Conservation (phyloP, 2,329 filamentous ascomycete genomes). For the Pestalotiopsis sp. region DNA sequence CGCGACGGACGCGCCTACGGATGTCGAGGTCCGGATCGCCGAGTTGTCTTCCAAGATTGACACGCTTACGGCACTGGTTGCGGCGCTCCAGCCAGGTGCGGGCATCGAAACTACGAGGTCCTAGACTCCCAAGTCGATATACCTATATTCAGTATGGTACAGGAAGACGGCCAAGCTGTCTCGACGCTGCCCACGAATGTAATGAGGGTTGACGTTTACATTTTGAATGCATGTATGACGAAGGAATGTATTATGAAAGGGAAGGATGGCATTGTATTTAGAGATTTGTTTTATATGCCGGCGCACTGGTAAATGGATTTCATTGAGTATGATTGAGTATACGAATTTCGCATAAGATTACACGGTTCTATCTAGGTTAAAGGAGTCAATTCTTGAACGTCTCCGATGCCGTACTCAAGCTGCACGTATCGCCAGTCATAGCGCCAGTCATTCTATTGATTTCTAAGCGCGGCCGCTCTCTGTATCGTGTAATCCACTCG, state of each 20-base stretch:
- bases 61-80: slow-evolving; percentile 54
- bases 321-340: neutral
- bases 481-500: too few species aligned
- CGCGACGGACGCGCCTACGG: slow-evolving; percentile 36
- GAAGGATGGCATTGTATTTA: neutral
- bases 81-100: slow-evolving; percentile 46
- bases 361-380: too few species aligned
- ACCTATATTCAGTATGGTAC: neutral
- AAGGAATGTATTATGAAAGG: neutral
- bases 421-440: too few species aligned
- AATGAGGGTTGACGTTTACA: neutral
- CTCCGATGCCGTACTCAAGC: too few species aligned
- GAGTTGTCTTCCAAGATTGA: slow-evolving; percentile 63
- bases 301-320: neutral
- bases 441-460: too few species aligned
- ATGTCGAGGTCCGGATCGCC: slow-evolving; percentile 53
- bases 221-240: neutral
- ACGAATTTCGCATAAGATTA: neutral
- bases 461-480: too few species aligned
- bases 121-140: slow-evolving; percentile 4
- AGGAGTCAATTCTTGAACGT: too few species aligned
- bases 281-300: neutral
- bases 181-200: neutral
- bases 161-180: neutral
- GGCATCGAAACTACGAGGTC: slow-evolving; percentile 23